Evolutionary conservation across 768 basidiomycete genomes (phyloP), one percentile per base, ranked within the genome.

Genomic region (Lactarius vividus): DNA sequence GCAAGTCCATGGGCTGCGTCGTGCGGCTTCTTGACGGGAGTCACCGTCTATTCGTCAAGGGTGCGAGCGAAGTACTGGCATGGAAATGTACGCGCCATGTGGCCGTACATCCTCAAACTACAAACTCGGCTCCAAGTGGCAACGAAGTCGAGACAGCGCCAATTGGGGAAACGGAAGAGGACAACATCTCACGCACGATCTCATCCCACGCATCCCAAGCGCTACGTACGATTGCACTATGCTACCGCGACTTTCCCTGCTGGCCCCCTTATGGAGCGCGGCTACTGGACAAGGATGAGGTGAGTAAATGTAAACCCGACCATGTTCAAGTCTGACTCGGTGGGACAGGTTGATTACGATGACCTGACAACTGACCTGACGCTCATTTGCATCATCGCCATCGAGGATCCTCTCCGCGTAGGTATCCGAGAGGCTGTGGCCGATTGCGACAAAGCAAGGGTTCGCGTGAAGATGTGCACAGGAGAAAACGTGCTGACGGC

Each of bases 181-280:
- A 90, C 72, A 98, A 98, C 74, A 93, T 98, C 74, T 84, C 83
- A 29, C 85, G 91, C 57, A 97, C 96, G 15, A 98, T 96, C 77
- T 96, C 96, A 71, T 96, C 97, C 77, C 98, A 99, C 75, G 96
- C 96, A 72, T 96, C 96, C 76, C 96, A 98, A 79, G 91, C 88
- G 16, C 86, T 98, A 9, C 87, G 96, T 58, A 98, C 97, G 2
- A 92, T 99, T 70, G 94, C 96, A 0, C 77, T 98, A 53, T 97
- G 96, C 75, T 98, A 97, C 74, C 84, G 88, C 56, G 96, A 99
- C 73, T 88, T 97, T 63, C 75, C 85, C 6, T 75, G 79, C 0
- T 98, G 96, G 95, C 96, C 96, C 13, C 95, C 96, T 6, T 62
- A 70, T 13, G 82, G 81, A 15, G 71, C 77, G 49, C 64, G 71